These are phyloP conservation scores for Tympanopsis confertula DNA, from an alignment of 2,329 filamentous ascomycete genomes.

Conservation along the genomic window DNA sequence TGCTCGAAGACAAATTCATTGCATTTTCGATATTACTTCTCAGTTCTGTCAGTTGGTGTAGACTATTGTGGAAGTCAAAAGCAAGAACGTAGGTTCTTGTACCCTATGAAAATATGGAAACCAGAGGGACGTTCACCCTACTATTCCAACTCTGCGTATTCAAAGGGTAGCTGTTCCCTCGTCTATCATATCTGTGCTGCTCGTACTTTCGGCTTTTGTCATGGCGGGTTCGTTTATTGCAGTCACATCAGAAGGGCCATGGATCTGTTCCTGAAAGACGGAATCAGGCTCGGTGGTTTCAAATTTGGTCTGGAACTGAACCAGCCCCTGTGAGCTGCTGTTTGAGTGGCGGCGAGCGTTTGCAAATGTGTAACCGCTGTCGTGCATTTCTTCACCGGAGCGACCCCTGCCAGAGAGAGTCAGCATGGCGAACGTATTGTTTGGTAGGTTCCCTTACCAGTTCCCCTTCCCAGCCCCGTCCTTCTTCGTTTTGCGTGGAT, in stretches of 20 bases:
- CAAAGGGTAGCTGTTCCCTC: too few relatives aligned
- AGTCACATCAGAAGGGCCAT: conserved; percentile 28
- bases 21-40: too few relatives aligned
- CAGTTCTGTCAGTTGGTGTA: too few relatives aligned
- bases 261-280: conserved; percentile 47
- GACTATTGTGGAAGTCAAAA: too few relatives aligned
- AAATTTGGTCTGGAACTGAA: conserved; percentile 56
- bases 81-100: too few relatives aligned
- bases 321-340: conserved; percentile 39
- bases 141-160: too few relatives aligned
- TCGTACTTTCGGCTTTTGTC: too few relatives aligned
- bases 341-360: conserved; percentile 53
- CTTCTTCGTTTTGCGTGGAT: conserved; percentile 54
- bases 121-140: too few relatives aligned
- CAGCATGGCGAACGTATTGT: not conserved
- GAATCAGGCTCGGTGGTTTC: conserved; percentile 48
- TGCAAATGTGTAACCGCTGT: conserved; percentile 45
- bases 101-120: too few relatives aligned
- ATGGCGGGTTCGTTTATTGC: not conserved
- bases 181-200: too few relatives aligned
- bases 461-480: conserved; percentile 53
- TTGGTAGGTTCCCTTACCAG: conserved; percentile 33
- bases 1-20: too few relatives aligned
- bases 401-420: conserved; percentile 34
- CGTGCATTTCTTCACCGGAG: conserved; percentile 47